Evolutionary conservation across 306 rosid genomes (phyloP), one percentile per base, ranked within the genome.

Genomic region (Malus sylvestris): DNA sequence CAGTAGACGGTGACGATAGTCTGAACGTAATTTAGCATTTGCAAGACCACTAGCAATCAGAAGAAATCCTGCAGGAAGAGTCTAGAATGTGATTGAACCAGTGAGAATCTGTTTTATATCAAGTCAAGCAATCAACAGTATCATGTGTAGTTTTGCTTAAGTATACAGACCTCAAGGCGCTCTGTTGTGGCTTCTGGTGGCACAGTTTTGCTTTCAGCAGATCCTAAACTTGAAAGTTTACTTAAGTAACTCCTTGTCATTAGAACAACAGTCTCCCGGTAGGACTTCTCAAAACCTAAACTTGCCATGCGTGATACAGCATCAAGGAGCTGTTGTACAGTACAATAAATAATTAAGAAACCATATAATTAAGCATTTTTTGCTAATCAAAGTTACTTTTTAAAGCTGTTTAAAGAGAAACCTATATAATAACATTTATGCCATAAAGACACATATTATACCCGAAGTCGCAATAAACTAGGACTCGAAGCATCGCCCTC

Each of bases 401-500:
- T 22, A 55, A 76, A 58, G 52, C 62, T 67, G 67, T 82, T 60
- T 49, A 38, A 73, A 70, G 69, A 61, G 27, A 35, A 42, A 10
- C 68, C 67, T 71, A 77, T 72, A 79, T 69, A 53, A 81, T 25
- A 52, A 66, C 73, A 83, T 73, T 29, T 72, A 85, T 83, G 85
- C 83, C 80, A 58, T 42, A 76, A 79, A 79, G 79, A 78, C 81
- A 82, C 78, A 74, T 86, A 84, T 79, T 91, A 78, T 92, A 95
- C 99, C 71, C 88, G 92, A 44, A 95, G 97, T 89, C 99, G 84
- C 90, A 95, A 78, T 81, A 89, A 88, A 88, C 97, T 87, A 71
- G 99, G 97, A 82, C 90, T 85, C 78, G 99, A 89, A 78, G 99
- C 99, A 81, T 95, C 97, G 6, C 99, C 97, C 92, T 92, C 99